phyloP scores from a whole-genome alignment of 495 filamentous ascomycete genomes.

The Talaromyces trachyspermus region DNA sequence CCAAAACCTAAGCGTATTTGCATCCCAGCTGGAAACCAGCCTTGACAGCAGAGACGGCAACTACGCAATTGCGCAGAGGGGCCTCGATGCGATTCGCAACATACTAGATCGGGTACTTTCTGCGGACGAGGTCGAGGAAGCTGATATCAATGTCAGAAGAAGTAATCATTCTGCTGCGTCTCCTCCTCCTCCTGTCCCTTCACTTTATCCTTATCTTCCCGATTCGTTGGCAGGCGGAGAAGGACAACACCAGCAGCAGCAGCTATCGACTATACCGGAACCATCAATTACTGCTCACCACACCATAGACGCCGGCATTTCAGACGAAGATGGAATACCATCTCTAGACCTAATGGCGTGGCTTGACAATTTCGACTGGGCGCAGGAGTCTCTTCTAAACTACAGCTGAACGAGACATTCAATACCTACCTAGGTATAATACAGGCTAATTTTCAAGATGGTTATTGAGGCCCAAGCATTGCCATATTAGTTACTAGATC shows the following conservation, averaged over 20 bases:
- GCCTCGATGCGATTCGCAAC: constrained; percentile 16
- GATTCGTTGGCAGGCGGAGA: no score
- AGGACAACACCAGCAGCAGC: not conserved
- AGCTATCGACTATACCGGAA: no score
- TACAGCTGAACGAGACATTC: constrained; percentile 3
- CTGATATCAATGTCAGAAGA: no score
- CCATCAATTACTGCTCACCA: no score
- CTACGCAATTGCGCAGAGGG: constrained; percentile 15
- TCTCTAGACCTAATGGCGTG: constrained; percentile 9
- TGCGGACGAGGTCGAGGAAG: not conserved
- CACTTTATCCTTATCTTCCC: no score
- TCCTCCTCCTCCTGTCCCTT: not conserved
- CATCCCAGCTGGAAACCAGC: constrained; percentile 18
- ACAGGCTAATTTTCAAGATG: no score
- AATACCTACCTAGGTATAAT: no score
- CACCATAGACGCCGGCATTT: not conserved
- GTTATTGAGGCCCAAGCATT: no score
- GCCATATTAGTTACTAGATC: no score
- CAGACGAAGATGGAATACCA: not conserved
- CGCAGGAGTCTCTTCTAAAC: constrained; percentile 10
- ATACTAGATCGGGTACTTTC: constrained; percentile 23
- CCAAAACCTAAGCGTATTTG: constrained; percentile 50
- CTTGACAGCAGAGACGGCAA: constrained; percentile 16
- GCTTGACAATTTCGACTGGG: constrained; percentile 13
- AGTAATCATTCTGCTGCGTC: not conserved